Evolutionary conservation across 441 rosid genomes (phyloP), one percentile per base, ranked within the genome.

Genomic region (Populus tomentosa): DNA sequence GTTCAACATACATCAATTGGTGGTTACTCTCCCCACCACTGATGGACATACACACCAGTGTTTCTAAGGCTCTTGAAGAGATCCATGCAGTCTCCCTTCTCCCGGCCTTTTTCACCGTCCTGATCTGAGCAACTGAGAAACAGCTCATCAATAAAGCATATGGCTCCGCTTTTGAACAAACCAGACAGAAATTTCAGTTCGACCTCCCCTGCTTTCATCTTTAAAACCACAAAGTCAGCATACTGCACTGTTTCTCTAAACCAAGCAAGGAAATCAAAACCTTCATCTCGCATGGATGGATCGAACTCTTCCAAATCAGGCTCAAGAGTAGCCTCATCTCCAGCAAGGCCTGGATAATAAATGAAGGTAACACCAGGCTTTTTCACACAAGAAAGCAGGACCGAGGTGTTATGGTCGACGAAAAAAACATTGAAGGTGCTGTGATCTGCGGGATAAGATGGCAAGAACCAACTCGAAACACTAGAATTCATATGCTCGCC

Each of bases 361-460:
- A 94, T 86, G 78, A 94, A 94, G 72, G 86, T 87, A 28, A 90
- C 77, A 24, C 97, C 92, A 0, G 94, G 93, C 70, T 78, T 84
- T 70, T 86, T 88, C 23, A 92, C 88, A 64, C 86, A 87, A 7
- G 92, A 88, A n/a, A 86, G 85, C 78, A 92, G 82, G 20, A 88
- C 88, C 4, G 97, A 90, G 46, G 92, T 83, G 78, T 90, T 92
- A 75, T 92, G 95, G 64, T 94, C 91, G 0, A 94, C 98, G 63
- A 92, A 85, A 79, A 92, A 94, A 16, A 87, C 83, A 62, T 80
- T 82, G 72, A 94, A 92, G 20, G 86, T 87, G 56, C 80, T 88
- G 50, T 71, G 82, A 80, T 89, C 88, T 70, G 90, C 77, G 4
- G 95, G 98, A 73, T 92, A 92, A 21, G 84, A 85, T 1, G 91